Evolutionary conservation across 345 rosid species (phyloP).

Genomic region (Durio zibethinus): DNA sequence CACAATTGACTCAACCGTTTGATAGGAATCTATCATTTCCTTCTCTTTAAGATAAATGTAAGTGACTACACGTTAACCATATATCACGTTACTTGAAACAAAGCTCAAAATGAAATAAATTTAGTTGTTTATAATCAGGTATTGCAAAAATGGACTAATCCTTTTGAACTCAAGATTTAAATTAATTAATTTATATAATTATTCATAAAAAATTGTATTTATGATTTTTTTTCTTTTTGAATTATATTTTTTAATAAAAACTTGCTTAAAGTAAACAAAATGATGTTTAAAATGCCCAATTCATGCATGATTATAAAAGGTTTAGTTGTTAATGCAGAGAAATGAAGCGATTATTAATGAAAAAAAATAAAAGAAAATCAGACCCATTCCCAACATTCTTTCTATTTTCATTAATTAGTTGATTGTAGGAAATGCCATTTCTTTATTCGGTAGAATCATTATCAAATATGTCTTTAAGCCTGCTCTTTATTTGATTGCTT

Average conservation of each 20-base stretch:
- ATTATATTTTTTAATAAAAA: too few relatives aligned
- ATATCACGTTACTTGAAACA: background rate
- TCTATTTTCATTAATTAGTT: background rate
- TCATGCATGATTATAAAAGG: background rate
- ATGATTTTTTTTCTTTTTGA: too few relatives aligned
- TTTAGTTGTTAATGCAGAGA: background rate
- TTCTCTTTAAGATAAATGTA: background rate
- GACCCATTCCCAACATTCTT: background rate
- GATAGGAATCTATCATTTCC: background rate
- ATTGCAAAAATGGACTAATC: too few relatives aligned
- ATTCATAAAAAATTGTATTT: too few relatives aligned
- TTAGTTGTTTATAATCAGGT: too few relatives aligned
- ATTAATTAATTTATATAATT: too few relatives aligned
- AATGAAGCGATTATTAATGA: background rate
- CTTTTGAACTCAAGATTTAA: too few relatives aligned
- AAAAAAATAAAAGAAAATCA: background rate
- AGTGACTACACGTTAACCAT: background rate
- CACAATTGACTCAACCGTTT: too few relatives aligned
- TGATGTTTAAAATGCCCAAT: background rate
- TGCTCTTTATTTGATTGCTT: background rate
- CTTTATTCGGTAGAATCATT: background rate
- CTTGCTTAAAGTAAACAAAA: background rate
- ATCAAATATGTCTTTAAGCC: background rate
- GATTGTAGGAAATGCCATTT: background rate
- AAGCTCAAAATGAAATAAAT: too few relatives aligned